Evolutionary conservation across 805 yeast species (phyloP).

Genomic region (Ogataea sp.): DNA sequence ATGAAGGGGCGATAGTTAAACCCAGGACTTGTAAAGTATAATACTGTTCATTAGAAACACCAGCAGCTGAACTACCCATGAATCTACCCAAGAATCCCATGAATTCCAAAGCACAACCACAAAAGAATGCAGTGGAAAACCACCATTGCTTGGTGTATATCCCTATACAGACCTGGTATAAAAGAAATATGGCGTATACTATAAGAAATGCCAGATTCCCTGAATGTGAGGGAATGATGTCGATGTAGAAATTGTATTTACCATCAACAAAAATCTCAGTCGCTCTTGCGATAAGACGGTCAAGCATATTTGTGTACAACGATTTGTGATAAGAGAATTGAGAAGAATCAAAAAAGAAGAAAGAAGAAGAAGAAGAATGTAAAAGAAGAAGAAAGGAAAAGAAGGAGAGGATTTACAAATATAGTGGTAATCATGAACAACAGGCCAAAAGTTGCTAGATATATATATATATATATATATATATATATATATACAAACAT

Average conservation of each 20-base stretch:
- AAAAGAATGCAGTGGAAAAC: conserved; percentile 46
- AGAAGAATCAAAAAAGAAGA: too few species aligned
- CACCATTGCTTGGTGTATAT: conserved; percentile 45
- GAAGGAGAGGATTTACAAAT: too few species aligned
- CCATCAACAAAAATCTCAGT: not conserved
- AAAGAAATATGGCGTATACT: not conserved
- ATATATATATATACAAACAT: too few species aligned
- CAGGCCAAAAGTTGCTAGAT: too few species aligned
- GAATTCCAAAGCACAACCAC: conserved; percentile 51
- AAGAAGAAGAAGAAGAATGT: too few species aligned
- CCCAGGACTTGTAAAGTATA: conserved; percentile 54
- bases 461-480: too few species aligned
- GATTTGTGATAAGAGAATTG: too few species aligned
- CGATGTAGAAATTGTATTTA: not conserved
- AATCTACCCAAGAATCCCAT: conserved; percentile 55
- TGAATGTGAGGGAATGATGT: not conserved
- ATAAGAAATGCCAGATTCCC: not conserved
- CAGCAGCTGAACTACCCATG: conserved; percentile 27
- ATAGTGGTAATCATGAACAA: too few species aligned
- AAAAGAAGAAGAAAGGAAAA: too few species aligned
- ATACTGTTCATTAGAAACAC: conserved; percentile 21
- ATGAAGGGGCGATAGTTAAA: conserved; percentile 68
- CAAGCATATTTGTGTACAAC: too few species aligned
- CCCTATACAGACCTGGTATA: conserved; percentile 30
- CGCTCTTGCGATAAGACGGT: too few species aligned